Evolutionary conservation across 352 stramenopile species (phyloP), one percentile per base, ranked within the genome.

Genomic region (Peronospora tabacina): DNA sequence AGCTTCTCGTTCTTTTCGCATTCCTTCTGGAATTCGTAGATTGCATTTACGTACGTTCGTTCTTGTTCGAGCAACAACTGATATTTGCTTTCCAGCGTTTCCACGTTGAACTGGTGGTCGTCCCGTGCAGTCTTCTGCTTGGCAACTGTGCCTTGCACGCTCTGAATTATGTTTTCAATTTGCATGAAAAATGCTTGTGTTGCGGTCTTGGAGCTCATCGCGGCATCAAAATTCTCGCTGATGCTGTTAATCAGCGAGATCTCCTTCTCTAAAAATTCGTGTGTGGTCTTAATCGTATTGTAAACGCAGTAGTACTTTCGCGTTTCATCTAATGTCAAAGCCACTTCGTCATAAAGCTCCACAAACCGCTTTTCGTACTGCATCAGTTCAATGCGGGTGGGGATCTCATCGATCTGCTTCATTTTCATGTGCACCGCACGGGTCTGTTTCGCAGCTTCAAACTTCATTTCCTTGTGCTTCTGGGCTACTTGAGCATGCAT

Each of bases 331-430:
- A 95, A 61, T 17, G 88, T 95, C 45, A 90, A 57, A 6, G 80
- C 75, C 2, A 94, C 80, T 60, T 95, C 71, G 20, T 95, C 77
- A 33, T 91, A 95, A 1, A 96, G 66, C 52, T 96, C 87, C 2
- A 82, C 30, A 24, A 95, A 95, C 1, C 87, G 74, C 50, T 86
- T 89, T 47, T 95, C 85, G 52, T 95, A 96, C 65, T 96, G 87
- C 35, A 96, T 61, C 2, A 96, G 54, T 59, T 96, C 87, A 17
- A 82, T 81, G 11, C 75, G 70, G 7, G 79, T 88, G 0, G 87
- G 87, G 7, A 94, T 72, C 9, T 90, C 83, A 52, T 96, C 87
- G 7, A 95, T 82, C 29, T 79, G 51, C 44, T 82, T 84, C 62
- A 77, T 72, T 13, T 71, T 68, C 0, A 68, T 55, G 17, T 86